Base-by-base conservation (phyloP, 2,329 filamentous ascomycete species). In the Scedosporium boydii region DNA sequence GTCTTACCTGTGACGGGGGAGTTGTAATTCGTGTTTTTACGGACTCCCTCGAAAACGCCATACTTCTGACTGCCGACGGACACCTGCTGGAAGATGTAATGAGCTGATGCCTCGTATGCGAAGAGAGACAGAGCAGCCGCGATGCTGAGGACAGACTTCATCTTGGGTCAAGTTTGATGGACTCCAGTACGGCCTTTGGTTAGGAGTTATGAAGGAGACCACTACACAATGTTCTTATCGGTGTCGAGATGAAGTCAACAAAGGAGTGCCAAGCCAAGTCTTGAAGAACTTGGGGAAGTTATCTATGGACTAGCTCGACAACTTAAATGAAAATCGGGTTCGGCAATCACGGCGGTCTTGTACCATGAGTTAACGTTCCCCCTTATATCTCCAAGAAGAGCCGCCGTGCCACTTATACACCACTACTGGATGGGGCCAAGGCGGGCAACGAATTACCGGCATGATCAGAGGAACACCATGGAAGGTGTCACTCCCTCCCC, bases 11-110 rank as follows among this genome's bases (percentile, higher is more conserved):
- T 72, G 29, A 74, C 72, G 10, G 73, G 73, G 10, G 71, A 73
- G 69, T 75, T 74, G 67, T 69, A 69, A 70, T 74, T 75, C 58
- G 71, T 72, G 69, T 75, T 73, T 63, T 66, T 68, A n/a, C 73
- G 70, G 66, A 76, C 69, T 60, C 74, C 70, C 65, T 73, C 67
- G 59, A 71, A 74, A 53, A 68, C 67, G 41, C 61, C 65, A 26
- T 68, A 69, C 60, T 67, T 64, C 4, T 59, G 62, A 12, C 68
- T 66, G 42, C 66, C 70, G 23, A 71, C 65, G 27, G 69, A 68
- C 41, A 72, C 63, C 21, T 67, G 62, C 60, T 71, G 68, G 68
- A 72, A 73, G 65, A 72, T 72, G 64, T 73, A 70, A 63, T 70
- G 68, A 9, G 63, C 67, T 6, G 65, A 64, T 9, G 62, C 67